Evolutionary conservation across 2,329 filamentous ascomycete genomes (phyloP), one percentile per base, ranked within the genome.

Genomic region (Fusarium coicis): DNA sequence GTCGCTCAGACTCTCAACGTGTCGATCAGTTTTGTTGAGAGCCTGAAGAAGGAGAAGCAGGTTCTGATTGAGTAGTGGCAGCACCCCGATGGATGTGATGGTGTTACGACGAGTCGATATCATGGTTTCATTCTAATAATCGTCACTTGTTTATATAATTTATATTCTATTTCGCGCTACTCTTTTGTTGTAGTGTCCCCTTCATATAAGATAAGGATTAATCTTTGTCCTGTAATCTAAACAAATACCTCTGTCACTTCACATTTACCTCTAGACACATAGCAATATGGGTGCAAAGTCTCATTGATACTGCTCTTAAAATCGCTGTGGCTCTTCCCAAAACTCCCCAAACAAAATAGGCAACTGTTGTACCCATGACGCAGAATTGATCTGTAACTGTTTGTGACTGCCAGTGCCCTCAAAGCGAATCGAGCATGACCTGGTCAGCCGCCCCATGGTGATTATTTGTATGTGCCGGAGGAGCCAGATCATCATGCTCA

Each of bases 1-100:
- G 90, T 92, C 21, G 87, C 89, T 1, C 85, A 88, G 79, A 85
- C 86, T 5, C 82, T 92, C 19, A 91, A 90, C 75, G 85, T 92
- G 19, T 86, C 88, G 0, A 76, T 89, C 8, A 83, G 85, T n/a
- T 84, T 91, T 52, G 88, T 89, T 5, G 80, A 88, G 74, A 81
- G 84, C 15, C 73, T 91, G 63, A 90, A 91, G 83, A 91, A 89
- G 79, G 88, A 92, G 80, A 92, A 92, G 82, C 88, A 91, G 77
- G 80, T 91, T 3, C 74, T 91, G 5, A 79, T 82, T 56, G 73
- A 61, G 39, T 75, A 72, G 14, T 23, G 16, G 7, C 28, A 11
- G 26, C 26, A 26, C 26, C 12, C 16, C 2, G 18, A 30, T 19
- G 11, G 3, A 3, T 23, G 7, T 5, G 9, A 15, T 3, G 16